Percentiles rank a stretch among this genome's conserved stretches.
These are phyloP conservation scores for Ceratobasidium sp. DNA, from an alignment of 1,284 basidiomycete genomes.

Conservation along the genomic window DNA sequence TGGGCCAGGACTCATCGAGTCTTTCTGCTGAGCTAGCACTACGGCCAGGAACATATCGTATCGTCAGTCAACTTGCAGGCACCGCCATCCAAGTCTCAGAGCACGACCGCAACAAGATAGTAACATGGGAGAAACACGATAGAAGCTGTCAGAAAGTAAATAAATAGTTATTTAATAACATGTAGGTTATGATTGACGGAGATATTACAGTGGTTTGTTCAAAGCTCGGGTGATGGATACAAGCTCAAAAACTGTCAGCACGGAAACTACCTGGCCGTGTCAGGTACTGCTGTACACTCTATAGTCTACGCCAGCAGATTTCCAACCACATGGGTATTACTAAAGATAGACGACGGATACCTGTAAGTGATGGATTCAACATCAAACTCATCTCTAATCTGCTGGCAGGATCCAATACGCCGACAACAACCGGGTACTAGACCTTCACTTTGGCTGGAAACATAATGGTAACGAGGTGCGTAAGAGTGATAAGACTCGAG, in stretches of 20 bases:
- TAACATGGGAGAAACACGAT: slow-evolving; percentile 23
- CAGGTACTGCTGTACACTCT: slow-evolving; percentile 16
- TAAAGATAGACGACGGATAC: slow-evolving; percentile 14
- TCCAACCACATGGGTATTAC: slow-evolving; percentile 34
- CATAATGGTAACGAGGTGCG: slow-evolving; percentile 34
- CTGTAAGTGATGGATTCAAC: neutral
- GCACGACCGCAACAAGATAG: slow-evolving; percentile 23
- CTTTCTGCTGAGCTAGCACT: neutral
- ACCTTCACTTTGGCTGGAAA: slow-evolving; percentile 35
- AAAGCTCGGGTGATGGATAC: slow-evolving; percentile 28
- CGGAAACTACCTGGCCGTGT: slow-evolving; percentile 15
- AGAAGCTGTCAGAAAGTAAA: slow-evolving; percentile 19
- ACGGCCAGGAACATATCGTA: slow-evolving; percentile 36
- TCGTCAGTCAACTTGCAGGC: slow-evolving; percentile 18
- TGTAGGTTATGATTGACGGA: neutral
- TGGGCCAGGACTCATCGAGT: slow-evolving; percentile 12
- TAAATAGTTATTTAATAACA: too few species aligned
- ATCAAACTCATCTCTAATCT: neutral
- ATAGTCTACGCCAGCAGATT: slow-evolving; percentile 28
- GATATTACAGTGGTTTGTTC: slow-evolving; percentile 25
- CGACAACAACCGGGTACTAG: slow-evolving; percentile 27
- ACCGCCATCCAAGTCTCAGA: slow-evolving; percentile 33
- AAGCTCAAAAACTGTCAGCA: slow-evolving; percentile 27
- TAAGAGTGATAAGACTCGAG: neutral
- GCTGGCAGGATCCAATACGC: slow-evolving; percentile 8